Evolutionary conservation across 2,329 filamentous ascomycete genomes (phyloP), one percentile per base, ranked within the genome.

Genomic region (Xylaria sp.): DNA sequence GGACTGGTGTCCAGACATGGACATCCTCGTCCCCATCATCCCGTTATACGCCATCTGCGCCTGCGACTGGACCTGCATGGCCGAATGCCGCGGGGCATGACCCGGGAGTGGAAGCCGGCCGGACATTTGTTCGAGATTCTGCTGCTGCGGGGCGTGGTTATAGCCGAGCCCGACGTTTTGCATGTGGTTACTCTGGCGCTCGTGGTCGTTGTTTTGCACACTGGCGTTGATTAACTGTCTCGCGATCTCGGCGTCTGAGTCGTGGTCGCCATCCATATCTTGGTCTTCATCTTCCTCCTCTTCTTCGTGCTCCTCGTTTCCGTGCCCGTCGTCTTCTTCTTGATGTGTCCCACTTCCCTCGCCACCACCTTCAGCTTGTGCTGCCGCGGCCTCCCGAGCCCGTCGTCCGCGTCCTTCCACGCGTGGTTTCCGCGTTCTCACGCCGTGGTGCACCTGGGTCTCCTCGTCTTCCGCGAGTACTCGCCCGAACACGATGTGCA

Each of bases 401-500:
- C 39, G 39, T 13, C 34, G 39, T 18, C 34, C 34, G 41, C 54
- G 48, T 20, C n/a, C 25, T 55, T 70, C 69, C 10, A 54, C 37
- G n/a, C 69, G 67, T 5, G 64, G 58, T 41, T 67, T 65, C 46
- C 70, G 67, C 28, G 64, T 63, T 15, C 58, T 67, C 31, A 62
- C 52, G 50, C 70, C 70, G 28, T 70, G 67, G 25, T 68, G 65
- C 13, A 31, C 62, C 37, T 46, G 31, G 20, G 54, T 37, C 2
- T 63, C 63, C 28, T 66, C 65, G 18, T 65, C 60, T n/a, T 60
- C 52, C 13, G 72, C 63, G 10, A 77, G 72, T 2, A 76, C 63
- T 23, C 74, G 72, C 7, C 75, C 75, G 25, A 74, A 75, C 3
- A 76, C 65, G 23, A 77, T 62, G 13, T 72, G 73, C 54, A 70